phyloP scores from a whole-genome alignment of 305 asterid genomes.

The Rubia occidens region DNA sequence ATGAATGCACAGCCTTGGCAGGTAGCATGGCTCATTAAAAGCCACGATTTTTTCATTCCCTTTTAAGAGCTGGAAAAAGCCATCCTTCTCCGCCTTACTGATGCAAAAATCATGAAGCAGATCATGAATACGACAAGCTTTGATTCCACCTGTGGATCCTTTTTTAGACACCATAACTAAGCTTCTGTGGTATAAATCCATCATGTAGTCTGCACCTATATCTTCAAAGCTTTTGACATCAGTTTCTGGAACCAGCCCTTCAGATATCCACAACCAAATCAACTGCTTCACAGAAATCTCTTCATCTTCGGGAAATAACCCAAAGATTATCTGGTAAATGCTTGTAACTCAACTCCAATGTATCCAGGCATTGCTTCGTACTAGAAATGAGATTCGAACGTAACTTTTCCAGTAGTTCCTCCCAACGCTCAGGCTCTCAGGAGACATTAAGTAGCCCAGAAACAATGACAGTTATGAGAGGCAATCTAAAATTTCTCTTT shows the following conservation, averaged over 20 bases:
- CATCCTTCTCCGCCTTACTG: not conserved
- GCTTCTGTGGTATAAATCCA: not conserved
- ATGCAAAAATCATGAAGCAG: not conserved
- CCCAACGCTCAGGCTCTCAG: not conserved
- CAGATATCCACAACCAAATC: not conserved
- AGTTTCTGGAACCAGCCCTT: not conserved
- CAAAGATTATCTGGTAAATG: not conserved
- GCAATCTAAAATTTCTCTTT: not conserved
- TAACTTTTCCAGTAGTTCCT: not conserved
- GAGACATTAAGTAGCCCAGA: not conserved
- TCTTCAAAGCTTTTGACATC: not conserved
- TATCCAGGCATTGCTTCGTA: not conserved
- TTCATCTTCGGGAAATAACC: not conserved
- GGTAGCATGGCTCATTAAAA: not conserved
- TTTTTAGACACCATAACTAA: not conserved
- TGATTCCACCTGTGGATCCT: conserved; percentile 1
- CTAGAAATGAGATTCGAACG: not conserved
- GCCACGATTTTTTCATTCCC: not conserved
- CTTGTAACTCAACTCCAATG: conserved; percentile 3
- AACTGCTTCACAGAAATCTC: not conserved
- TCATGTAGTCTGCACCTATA: not conserved
- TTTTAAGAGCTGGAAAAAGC: not conserved
- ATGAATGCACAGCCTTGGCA: not conserved
- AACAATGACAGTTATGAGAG: conserved; percentile 1
- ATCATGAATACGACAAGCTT: not conserved